Evolutionary conservation across 2,329 filamentous ascomycete species (phyloP).

Genomic region (Stemphylium beticola): DNA sequence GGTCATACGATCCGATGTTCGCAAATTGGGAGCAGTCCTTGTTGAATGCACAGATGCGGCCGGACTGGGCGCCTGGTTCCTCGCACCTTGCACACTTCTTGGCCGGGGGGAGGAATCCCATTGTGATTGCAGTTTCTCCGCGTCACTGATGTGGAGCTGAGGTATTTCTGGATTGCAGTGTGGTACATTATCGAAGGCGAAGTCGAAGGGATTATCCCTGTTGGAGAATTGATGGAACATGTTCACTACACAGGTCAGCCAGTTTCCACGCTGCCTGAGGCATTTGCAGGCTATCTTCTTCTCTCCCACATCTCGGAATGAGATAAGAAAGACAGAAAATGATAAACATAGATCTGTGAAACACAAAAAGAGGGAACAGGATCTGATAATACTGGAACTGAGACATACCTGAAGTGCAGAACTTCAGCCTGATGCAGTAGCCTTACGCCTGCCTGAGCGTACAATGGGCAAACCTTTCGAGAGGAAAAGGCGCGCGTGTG

Average conservation of each 20-base stretch:
- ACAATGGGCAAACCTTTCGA: slow-evolving; percentile 20
- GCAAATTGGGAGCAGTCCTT: slow-evolving; percentile 16
- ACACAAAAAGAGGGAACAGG: neutral
- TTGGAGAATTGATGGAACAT: slow-evolving; percentile 38
- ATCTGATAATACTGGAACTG: slow-evolving; percentile 2
- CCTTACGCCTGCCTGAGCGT: slow-evolving; percentile 39
- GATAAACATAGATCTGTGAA: neutral
- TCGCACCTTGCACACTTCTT: slow-evolving; percentile 16
- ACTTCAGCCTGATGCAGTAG: slow-evolving; percentile 29
- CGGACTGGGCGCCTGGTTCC: slow-evolving; percentile 24
- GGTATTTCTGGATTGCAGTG: slow-evolving; percentile 16
- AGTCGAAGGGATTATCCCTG: slow-evolving; percentile 21
- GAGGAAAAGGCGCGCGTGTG: slow-evolving; percentile 29
- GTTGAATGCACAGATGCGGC: slow-evolving; percentile 19
- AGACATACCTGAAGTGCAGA: slow-evolving; percentile 6
- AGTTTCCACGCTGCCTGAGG: slow-evolving; percentile 13
- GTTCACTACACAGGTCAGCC: slow-evolving; percentile 35
- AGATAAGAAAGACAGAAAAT: neutral
- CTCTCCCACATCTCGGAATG: neutral
- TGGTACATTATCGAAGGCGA: slow-evolving; percentile 20
- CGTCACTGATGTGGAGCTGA: slow-evolving; percentile 15
- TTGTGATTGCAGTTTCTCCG: slow-evolving; percentile 12
- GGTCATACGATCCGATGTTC: slow-evolving; percentile 1
- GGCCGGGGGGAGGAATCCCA: slow-evolving; percentile 23
- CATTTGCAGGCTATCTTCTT: slow-evolving; percentile 2